Percentiles rank a stretch among this genome's conserved stretches.
phyloP scores from a whole-genome alignment of 257 asterid species.

The Euphrasia confusa region DNA sequence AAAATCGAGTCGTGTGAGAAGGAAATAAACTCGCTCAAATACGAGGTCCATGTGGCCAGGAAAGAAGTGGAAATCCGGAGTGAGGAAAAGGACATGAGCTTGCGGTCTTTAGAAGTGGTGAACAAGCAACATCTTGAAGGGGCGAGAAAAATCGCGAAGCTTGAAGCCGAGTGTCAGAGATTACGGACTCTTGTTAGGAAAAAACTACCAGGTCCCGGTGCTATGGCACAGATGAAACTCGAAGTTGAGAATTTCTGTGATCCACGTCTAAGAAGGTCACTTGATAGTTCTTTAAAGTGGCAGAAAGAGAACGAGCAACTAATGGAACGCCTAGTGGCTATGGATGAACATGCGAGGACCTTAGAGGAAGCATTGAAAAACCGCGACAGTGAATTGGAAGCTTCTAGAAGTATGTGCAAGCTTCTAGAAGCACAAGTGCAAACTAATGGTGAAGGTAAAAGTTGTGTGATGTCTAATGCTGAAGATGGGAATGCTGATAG shows the following conservation, averaged over 20 bases:
- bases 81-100: constrained; percentile 89
- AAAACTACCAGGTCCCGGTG: constrained; percentile 96
- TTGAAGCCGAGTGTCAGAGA: constrained; percentile 96
- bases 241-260: constrained; percentile 86
- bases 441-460: constrained; percentile 42
- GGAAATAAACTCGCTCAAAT: constrained; percentile 73
- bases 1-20: constrained; percentile 64
- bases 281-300: constrained; percentile 51
- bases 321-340: constrained; percentile 65
- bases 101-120: constrained; percentile 80
- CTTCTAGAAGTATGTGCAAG: constrained; percentile 58
- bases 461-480: not conserved
- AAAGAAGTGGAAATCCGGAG: constrained; percentile 88
- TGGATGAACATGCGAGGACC: constrained; percentile 93
- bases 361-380: constrained; percentile 83
- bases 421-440: constrained; percentile 60
- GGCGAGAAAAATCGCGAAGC: constrained; percentile 80
- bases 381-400: constrained; percentile 75
- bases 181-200: constrained; percentile 87
- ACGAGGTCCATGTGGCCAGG: constrained; percentile 72
- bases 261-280: constrained; percentile 54
- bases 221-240: constrained; percentile 90
- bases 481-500: constrained; percentile 77
- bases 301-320: constrained; percentile 73
- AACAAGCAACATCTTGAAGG: constrained; percentile 92